Evolutionary conservation across 2,329 filamentous ascomycete genomes (phyloP), one percentile per base, ranked within the genome.

Genomic region (Rasamsonia emersonii): DNA sequence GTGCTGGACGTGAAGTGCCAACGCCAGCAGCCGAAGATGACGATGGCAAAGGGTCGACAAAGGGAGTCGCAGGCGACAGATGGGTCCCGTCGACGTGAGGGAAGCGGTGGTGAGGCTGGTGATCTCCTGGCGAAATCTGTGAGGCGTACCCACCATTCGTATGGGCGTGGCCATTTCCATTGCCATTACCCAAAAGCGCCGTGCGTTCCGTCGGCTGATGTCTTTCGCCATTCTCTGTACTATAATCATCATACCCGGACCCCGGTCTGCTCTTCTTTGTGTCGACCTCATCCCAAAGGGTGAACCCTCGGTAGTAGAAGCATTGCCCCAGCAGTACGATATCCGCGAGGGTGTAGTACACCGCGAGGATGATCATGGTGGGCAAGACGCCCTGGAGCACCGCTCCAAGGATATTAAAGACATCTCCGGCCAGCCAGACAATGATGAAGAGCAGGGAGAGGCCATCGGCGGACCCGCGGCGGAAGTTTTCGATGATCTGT

Each of bases 371-470:
- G 40, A 85, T 79, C 86, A 96, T 95, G 0, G 89, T 98, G 1
- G 91, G 88, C 33, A 96, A 61, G 5, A 98, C 89, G 34, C 84
- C 82, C 57, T 96, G 89, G 8, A 95, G 59, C 10, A 95, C 77
- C 11, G 86, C 84, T n/a, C 89, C 89, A 3, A 93, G 70, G 41
- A 95, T 93, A 55, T 96, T 96, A 70, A 94, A 95, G 44, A 95
- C 79, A 77, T 98, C 91, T 32, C 91, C 91, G 1, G 80, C 70
- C 2, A 95, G 72, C 91, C 91, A 98, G 49, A 93, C 75, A 38
- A 93, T 79, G 51, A 96, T 78, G 65, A 96, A 98, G 35, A 89
- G 80, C 9, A 95, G 74, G 0, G 85, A 93, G 1, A 96, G 70
- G 2, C 86, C 89, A 54, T 95, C 86, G 36, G 86, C 85, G 24